Base-by-base conservation (phyloP, 768 basidiomycete genomes). In the Lentinus brumalis region DNA sequence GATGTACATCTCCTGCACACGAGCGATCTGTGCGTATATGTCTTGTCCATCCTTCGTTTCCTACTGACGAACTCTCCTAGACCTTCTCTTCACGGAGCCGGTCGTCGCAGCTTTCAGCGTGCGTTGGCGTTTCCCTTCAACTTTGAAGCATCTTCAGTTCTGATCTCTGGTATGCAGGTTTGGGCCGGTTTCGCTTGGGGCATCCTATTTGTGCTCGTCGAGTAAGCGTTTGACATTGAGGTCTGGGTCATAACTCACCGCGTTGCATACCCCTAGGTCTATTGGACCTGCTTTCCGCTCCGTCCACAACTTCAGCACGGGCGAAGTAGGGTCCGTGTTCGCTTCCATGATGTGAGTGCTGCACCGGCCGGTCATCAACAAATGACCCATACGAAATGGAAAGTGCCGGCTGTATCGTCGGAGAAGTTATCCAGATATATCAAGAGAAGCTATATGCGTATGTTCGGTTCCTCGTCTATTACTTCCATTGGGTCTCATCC, bases 131-230 rank as follows among this genome's bases (percentile, higher is more conserved):
- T 44, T 49, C n/a, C 4, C 44, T 16, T 18, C 8, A 4, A 26
- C 29, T 6, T 44, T 53, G 11, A 3, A 45, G 1, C 30, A 14
- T 40, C 15, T 69, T 5, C 7, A 21, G 31, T 41, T 1, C 15
- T 5, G 16, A 21, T 1, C 41, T 31, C 12, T 35, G 11, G 35
- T 35, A 35, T 18, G 16, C 71, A 90, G 86, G 68, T 88, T 18
- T 88, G 87, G 88, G 74, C 86, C 32, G 85, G 86, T 53, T 85
- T 93, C 61, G 81, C 83, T 0, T 94, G 91, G 91, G 91, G 91
- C 0, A 82, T 91, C 5, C 71, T 87, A 18, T 94, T 83, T 66
- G 86, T 84, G 56, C 74, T 92, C 68, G 77, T 90, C 32, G 83
- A 84, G 86, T 35, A 35, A 35, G 35, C 35, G 11, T 35, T 7